These are phyloP conservation scores for Dipodascus geniculatus DNA, from an alignment of 805 yeast genomes.

Conservation along the genomic window DNA sequence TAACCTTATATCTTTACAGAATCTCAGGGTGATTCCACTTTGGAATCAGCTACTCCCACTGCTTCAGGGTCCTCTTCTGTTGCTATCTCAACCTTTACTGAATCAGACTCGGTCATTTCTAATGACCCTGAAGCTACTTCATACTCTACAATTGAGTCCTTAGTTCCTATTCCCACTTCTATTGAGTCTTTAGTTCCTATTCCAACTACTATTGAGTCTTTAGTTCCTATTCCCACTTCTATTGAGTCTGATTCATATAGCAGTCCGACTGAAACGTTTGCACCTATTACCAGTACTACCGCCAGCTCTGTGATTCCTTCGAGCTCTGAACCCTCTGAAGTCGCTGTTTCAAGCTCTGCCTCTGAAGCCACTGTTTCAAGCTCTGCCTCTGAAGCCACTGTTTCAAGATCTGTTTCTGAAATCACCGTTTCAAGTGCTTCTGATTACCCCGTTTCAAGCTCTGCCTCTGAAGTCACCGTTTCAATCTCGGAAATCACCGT, in stretches of 20 bases:
- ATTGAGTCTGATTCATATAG: too few relatives aligned
- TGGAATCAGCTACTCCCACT: not conserved
- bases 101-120: not conserved
- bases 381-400: not conserved
- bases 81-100: not conserved
- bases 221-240: not conserved
- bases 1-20: not conserved
- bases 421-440: conserved; percentile 2
- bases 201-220: not conserved
- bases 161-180: not conserved
- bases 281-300: not conserved
- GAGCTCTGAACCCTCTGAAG: too few relatives aligned
- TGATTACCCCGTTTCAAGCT: not conserved
- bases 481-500: not conserved
- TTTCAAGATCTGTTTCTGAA: not conserved
- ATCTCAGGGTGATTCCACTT: not conserved
- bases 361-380: not conserved
- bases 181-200: too few relatives aligned
- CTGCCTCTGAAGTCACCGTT: not conserved
- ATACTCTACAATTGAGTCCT: too few relatives aligned
- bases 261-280: not conserved
- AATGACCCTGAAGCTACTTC: not conserved
- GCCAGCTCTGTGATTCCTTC: not conserved
- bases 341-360: not conserved
- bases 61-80: not conserved